These are phyloP conservation scores for Hondaea fermentalgiana DNA, from an alignment of 108 stramenopile species.

Conservation along the genomic window DNA sequence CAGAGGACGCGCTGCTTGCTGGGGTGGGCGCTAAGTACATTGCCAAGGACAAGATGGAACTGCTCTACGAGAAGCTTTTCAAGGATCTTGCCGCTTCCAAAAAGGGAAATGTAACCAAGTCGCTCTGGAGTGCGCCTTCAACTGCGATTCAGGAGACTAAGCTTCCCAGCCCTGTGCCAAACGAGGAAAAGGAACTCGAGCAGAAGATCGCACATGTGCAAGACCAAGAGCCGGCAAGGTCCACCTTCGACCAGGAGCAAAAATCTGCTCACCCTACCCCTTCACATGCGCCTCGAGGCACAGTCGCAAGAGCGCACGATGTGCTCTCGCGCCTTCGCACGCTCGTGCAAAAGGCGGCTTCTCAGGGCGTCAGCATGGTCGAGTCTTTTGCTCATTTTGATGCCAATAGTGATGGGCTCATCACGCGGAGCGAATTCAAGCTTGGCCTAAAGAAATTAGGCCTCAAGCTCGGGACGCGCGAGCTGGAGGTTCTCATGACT, in stretches of 20 bases:
- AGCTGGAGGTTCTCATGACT: background rate
- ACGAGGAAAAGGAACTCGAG: too few species aligned
- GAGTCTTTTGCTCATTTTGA: constrained; percentile 3
- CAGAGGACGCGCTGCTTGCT: background rate
- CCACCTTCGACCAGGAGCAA: too few species aligned
- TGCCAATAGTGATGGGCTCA: background rate
- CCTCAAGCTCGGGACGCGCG: background rate
- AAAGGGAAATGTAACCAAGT: background rate
- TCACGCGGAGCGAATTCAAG: background rate
- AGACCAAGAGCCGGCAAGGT: too few species aligned
- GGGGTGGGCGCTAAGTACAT: background rate
- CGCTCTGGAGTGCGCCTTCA: background rate
- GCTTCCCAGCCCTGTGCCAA: too few species aligned
- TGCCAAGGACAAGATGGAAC: background rate
- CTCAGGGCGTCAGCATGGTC: background rate
- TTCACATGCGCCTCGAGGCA: too few species aligned
- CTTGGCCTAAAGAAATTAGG: background rate
- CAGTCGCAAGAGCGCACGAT: background rate
- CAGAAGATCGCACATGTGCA: too few species aligned
- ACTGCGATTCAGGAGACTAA: too few species aligned
- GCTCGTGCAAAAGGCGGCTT: background rate
- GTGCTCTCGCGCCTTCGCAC: background rate
- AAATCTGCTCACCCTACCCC: too few species aligned
- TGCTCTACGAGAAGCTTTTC: background rate
- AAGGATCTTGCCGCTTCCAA: background rate